These are phyloP conservation scores for Alnus glutinosa DNA, from an alignment of 306 rosid genomes.

Conservation along the genomic window DNA sequence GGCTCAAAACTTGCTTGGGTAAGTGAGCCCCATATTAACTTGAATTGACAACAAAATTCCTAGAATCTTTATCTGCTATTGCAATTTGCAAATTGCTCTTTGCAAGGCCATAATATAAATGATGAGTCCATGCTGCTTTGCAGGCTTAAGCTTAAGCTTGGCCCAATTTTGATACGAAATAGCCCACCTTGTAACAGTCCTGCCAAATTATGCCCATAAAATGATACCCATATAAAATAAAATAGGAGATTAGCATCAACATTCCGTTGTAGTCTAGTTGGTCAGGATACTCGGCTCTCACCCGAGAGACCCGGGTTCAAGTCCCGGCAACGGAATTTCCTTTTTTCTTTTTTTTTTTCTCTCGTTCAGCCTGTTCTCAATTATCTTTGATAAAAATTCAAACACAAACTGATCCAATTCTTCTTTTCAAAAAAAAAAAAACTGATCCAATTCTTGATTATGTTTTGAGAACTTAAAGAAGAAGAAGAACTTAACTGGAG, in stretches of 20 bases:
- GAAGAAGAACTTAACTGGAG: slow-evolving; percentile 53
- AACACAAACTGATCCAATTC: no score
- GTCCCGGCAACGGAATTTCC: slow-evolving; percentile 69
- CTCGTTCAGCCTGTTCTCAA: no score
- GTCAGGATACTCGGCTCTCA: slow-evolving; percentile 85
- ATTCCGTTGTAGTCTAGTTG: slow-evolving; percentile 79
- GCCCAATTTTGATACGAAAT: neutral
- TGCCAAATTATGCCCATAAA: neutral
- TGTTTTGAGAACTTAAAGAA: neutral
- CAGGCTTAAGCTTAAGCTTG: neutral
- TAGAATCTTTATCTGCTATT: no score
- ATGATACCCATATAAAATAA: neutral
- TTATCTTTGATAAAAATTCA: no score
- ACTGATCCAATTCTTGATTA: neutral
- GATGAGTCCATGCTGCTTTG: neutral
- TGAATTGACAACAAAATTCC: no score
- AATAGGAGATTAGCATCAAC: neutral
- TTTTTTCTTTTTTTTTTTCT: accelerated
- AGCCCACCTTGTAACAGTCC: neutral
- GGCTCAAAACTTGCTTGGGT: no score
- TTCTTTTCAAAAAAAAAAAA: neutral
- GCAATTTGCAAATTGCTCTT: no score
- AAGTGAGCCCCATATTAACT: no score
- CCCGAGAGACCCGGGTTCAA: slow-evolving; percentile 87
- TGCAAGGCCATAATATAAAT: neutral